phyloP scores from a whole-genome alignment of 768 basidiomycete genomes.

The Mycena kentingensis region DNA sequence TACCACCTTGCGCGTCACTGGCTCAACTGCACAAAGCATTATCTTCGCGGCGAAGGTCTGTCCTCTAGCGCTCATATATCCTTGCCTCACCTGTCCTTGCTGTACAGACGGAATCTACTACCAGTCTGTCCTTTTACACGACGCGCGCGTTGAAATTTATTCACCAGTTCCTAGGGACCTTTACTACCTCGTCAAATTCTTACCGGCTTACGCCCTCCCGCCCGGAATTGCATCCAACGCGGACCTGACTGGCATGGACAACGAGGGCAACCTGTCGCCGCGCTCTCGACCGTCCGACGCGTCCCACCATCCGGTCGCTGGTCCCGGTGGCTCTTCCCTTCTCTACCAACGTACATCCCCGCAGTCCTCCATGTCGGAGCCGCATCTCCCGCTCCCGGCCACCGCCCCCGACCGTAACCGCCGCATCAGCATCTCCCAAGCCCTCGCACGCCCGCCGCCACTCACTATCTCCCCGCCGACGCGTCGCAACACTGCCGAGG shows the following conservation, averaged over 20 bases:
- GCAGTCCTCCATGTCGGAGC: constrained; percentile 19
- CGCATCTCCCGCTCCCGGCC: constrained; percentile 33
- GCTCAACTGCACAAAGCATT: no score
- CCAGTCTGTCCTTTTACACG: constrained; percentile 12
- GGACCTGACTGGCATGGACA: constrained; percentile 26
- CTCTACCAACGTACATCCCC: constrained; percentile 27
- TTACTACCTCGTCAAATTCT: constrained; percentile 70
- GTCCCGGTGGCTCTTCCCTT: constrained; percentile 21
- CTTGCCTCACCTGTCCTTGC: no score
- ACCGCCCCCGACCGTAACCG: constrained; percentile 19
- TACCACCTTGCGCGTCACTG: no score
- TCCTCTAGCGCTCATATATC: no score
- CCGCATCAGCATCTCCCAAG: constrained; percentile 8
- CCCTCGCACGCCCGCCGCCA: constrained; percentile 27
- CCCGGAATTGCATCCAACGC: constrained; percentile 45
- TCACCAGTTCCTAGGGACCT: constrained; percentile 46
- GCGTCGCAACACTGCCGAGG: constrained; percentile 5
- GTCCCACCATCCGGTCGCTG: constrained; percentile 7
- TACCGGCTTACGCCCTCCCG: constrained; percentile 65
- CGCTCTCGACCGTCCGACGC: constrained; percentile 12
- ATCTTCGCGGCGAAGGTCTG: constrained; percentile 56
- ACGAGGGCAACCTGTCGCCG: constrained; percentile 9
- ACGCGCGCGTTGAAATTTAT: not conserved
- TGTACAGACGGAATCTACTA: constrained; percentile 53
- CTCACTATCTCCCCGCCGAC: constrained; percentile 30